Evolutionary conservation across 345 rosid species (phyloP), one percentile per base, ranked within the genome.

Genomic region (Moricandia moricandioides): DNA sequence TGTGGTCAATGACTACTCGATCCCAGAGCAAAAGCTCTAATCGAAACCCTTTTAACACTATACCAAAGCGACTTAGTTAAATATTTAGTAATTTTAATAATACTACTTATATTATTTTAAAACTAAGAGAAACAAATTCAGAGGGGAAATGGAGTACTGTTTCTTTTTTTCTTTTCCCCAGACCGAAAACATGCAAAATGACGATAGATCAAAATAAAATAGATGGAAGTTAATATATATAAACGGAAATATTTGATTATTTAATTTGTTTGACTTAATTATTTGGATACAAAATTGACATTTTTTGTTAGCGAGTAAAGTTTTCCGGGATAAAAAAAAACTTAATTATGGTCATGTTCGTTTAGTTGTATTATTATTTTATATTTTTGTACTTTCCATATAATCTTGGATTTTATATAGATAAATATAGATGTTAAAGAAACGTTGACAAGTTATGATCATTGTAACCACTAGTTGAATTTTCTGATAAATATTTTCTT

Each of bases 391-490:
- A 6, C 0, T 14, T 49, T 49, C 8, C 2, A 11, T 35, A 14
- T 43, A 43, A 45, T 45, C 8, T 45, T 45, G 17, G 52, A 45
- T 1, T n/a, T 5, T n/a, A n/a, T 45, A 45, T 45, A n/a, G 17
- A 45, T 45, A 45, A 45, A 45, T 45, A 45, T 6, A n/a, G 52
- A 45, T 45, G 52, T 6, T 45, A 45, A 8, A 35, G 7, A n/a
- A n/a, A 45, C 52, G 17, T 45, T 45, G 52, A 45, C 52, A 45
- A 59, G 3, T 8, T 30, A 30, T 65, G 2, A 17, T 56, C 34
- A 43, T 74, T 65, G 31, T 21, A 74, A 45, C 66, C 55, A 51
- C 24, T 75, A 60, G 37, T 31, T 58, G 60, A 58, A 74, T 13
- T 10, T 43, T 57, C 49, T n/a, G 52, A 72, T 43, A 43, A 12